phyloP scores from a whole-genome alignment of 1,284 basidiomycete species.

The Ustilago bromivora region DNA sequence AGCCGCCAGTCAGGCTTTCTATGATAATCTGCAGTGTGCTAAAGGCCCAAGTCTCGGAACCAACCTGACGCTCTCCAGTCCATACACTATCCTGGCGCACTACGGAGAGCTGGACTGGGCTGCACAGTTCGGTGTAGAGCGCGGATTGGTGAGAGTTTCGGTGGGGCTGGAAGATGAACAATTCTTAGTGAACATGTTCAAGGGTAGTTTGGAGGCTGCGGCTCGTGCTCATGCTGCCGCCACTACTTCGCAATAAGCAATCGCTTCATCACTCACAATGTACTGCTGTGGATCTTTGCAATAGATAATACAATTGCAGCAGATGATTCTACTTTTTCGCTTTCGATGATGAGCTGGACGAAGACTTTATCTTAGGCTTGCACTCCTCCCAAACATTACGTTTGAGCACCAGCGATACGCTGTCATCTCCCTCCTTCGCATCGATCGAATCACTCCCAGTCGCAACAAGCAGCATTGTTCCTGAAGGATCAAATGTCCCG shows the following conservation, averaged over 20 bases:
- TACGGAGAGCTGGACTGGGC: slow-evolving; percentile 94
- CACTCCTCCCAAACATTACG: slow-evolving; percentile 56
- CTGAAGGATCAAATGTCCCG: slow-evolving; percentile 54
- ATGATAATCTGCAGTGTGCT: slow-evolving; percentile 82
- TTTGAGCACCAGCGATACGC: slow-evolving; percentile 45
- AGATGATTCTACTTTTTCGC: slow-evolving; percentile 17
- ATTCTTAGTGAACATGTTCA: slow-evolving; percentile 77
- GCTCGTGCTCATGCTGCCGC: slow-evolving; percentile 58
- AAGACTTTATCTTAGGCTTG: slow-evolving; percentile 48
- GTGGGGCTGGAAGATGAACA: slow-evolving; percentile 88
- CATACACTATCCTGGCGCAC: slow-evolving; percentile 93
- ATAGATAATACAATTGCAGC: not conserved
- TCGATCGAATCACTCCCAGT: slow-evolving; percentile 57
- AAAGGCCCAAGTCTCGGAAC: slow-evolving; percentile 96
- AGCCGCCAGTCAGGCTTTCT: slow-evolving; percentile 83
- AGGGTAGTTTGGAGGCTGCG: slow-evolving; percentile 78
- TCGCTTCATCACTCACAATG: not conserved
- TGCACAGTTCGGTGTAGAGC: slow-evolving; percentile 84
- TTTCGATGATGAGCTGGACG: slow-evolving; percentile 1
- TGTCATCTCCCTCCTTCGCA: slow-evolving; percentile 17
- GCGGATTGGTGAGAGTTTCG: slow-evolving; percentile 85
- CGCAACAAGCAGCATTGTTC: slow-evolving; percentile 55
- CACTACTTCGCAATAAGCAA: not conserved
- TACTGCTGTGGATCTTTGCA: not conserved
- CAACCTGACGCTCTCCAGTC: slow-evolving; percentile 93